Base-by-base conservation (phyloP, 2,329 filamentous ascomycete species). In the Cylindrodendrum hubeiense region DNA sequence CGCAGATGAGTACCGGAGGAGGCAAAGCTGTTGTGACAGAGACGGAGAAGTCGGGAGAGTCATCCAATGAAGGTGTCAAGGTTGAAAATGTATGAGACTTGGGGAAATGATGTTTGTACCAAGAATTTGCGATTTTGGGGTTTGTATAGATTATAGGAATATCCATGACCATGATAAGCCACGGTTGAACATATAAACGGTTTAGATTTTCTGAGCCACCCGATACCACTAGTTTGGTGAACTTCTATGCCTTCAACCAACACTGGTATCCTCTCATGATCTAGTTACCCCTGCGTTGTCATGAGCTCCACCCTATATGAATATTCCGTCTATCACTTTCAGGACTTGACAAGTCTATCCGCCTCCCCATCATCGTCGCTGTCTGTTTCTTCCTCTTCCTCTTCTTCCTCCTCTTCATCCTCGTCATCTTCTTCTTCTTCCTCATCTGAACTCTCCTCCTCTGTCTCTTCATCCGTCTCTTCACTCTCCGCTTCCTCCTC, bases 401-500 rank as follows among this genome's bases (percentile, higher is more conserved):
- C 82, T 0, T 86, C 84, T 0, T 83, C 80, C 1, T 84, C 82
- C 2, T 85, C 85, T 8, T 84, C 83, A 0, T 86, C 83, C 0
- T 86, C 85, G 0, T 84, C 84, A 0, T 84, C 84, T 0, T 84
- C 84, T 0, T 86, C 85, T 2, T 84, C 84, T 1, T 85, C 85
- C 0, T 85, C 84, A 3, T 81, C 82, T 3, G 81, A 79, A 10
- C 84, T 82, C 15, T 83, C 83, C 8, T 82, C 84, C 7, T 85
- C 83, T 2, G 86, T 86, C 6, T 85, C 83, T 7, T 85, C 85
- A 2, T 84, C 85, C 24, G 86, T 85, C 10, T 85, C 84, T 12
- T 86, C 87, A 2, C 85, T 87, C n/a, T 85, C 86, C 28, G 83
- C 85, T 17, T 89, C 88, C 46, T 89, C 89, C 74, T 94, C 92